Evolutionary conservation across 441 rosid genomes (phyloP).

Genomic region (Hura crepitans): DNA sequence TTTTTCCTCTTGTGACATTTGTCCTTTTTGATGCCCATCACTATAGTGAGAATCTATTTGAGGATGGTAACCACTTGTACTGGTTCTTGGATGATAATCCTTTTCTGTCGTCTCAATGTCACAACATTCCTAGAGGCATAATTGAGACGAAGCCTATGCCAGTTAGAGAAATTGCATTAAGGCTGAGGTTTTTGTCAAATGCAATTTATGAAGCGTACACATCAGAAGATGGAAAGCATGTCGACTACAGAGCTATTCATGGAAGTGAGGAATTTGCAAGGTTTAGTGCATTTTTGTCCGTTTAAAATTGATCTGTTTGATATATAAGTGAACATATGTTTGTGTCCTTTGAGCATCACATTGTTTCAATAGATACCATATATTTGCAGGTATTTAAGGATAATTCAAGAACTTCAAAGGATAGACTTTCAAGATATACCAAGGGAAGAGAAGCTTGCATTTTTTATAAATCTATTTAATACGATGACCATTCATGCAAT

Average conservation of each 20-base stretch:
- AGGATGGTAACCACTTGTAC: conserved; percentile 77
- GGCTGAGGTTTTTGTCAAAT: conserved; percentile 57
- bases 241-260: conserved; percentile 78
- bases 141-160: conserved; percentile 70
- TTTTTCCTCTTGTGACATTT: conserved; percentile 7
- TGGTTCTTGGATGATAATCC: conserved; percentile 77
- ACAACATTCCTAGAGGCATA: conserved; percentile 78
- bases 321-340: neutral
- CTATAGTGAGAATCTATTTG: conserved; percentile 71
- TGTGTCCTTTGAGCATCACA: conserved; percentile 5
- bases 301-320: conserved; percentile 1
- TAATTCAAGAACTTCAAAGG: conserved; percentile 76
- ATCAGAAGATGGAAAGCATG: conserved; percentile 74
- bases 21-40: conserved; percentile 20
- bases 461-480: conserved; percentile 78
- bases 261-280: conserved; percentile 96
- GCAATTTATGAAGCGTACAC: conserved; percentile 74
- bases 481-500: conserved; percentile 87
- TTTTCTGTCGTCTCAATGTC: conserved; percentile 63
- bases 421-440: conserved; percentile 54
- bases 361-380: conserved; percentile 10
- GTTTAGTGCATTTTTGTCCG: conserved; percentile 32
- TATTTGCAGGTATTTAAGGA: conserved; percentile 57
- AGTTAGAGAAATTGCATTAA: conserved; percentile 57
- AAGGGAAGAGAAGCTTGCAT: conserved; percentile 75